Evolutionary conservation across 23 red algal genomes (phyloP).

Genomic region (Chondrus crispus): DNA sequence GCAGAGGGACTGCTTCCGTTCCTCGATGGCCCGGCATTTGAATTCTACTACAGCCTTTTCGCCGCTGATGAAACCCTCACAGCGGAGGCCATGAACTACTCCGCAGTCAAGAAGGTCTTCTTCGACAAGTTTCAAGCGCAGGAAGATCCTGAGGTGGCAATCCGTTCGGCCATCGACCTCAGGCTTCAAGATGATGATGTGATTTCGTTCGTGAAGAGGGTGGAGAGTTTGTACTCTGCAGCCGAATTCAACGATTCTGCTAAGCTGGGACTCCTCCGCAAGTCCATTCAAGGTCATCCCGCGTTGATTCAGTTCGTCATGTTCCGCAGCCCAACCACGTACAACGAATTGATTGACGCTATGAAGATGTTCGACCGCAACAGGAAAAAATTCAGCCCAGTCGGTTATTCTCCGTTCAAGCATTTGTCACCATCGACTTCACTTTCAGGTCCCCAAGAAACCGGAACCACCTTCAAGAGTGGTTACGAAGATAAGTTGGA

Average conservation of each 20-base stretch:
- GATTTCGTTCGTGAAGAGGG: not conserved
- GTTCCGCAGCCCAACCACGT: not conserved
- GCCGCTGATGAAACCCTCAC: not conserved
- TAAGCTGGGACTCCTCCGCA: not conserved
- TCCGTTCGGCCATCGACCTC: not conserved
- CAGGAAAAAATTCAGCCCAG: too few relatives aligned
- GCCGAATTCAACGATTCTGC: not conserved
- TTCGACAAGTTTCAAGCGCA: not conserved
- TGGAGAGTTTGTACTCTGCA: not conserved
- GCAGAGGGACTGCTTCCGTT: not conserved
- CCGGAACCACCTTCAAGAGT: too few relatives aligned
- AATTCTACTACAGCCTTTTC: conserved; percentile 8
- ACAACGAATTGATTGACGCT: not conserved
- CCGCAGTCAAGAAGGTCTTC: not conserved
- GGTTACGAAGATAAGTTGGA: too few relatives aligned
- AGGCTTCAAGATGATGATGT: not conserved
- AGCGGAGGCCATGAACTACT: not conserved
- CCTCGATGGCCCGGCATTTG: not conserved
- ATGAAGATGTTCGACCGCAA: too few relatives aligned
- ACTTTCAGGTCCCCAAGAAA: too few relatives aligned
- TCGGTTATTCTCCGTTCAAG: too few relatives aligned
- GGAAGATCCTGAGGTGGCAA: not conserved
- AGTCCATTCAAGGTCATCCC: not conserved
- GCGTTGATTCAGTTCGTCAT: not conserved
- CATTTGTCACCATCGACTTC: too few relatives aligned